Conservation (phyloP, 345 rosid genomes). For the Lagerstroemia speciosa region DNA sequence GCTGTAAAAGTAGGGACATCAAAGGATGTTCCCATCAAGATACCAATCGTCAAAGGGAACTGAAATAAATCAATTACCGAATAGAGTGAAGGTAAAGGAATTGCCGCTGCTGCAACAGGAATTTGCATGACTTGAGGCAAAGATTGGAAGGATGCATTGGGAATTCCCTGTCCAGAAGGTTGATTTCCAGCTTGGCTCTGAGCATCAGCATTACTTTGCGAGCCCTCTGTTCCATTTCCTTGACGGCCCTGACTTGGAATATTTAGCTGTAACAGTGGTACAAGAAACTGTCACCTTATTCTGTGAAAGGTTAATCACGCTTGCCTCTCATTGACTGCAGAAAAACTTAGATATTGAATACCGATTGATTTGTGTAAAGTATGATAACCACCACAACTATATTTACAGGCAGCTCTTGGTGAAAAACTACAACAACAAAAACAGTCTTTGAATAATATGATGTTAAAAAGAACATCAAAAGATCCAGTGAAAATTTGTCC, state of each 20-base stretch:
- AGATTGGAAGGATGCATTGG: slow-evolving; percentile 43
- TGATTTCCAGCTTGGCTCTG: slow-evolving; percentile 46
- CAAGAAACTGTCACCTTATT: neutral
- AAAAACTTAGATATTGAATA: neutral
- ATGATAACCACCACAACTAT: neutral
- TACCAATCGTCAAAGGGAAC: neutral
- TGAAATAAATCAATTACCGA: slow-evolving; percentile 26
- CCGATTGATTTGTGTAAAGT: neutral
- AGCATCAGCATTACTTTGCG: slow-evolving; percentile 23
- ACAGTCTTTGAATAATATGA: neutral
- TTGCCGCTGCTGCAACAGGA: slow-evolving; percentile 45
- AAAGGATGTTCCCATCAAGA: slow-evolving; percentile 4
- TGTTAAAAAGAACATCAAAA: neutral
- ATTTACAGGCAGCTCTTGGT: neutral
- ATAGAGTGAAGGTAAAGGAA: slow-evolving; percentile 60
- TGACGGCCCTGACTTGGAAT: slow-evolving; percentile 37
- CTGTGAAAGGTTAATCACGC: neutral
- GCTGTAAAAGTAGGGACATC: slow-evolving; percentile 34
- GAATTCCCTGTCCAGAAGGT: slow-evolving; percentile 42
- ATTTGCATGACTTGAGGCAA: slow-evolving; percentile 56
- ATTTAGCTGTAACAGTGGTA: slow-evolving; percentile 33
- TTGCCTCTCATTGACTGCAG: neutral
- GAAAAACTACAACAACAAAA: neutral
- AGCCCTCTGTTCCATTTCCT: slow-evolving; percentile 38
- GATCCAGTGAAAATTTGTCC: neutral